Base-by-base conservation (phyloP, 2,329 filamentous ascomycete genomes). In the Alternaria gansuensis region DNA sequence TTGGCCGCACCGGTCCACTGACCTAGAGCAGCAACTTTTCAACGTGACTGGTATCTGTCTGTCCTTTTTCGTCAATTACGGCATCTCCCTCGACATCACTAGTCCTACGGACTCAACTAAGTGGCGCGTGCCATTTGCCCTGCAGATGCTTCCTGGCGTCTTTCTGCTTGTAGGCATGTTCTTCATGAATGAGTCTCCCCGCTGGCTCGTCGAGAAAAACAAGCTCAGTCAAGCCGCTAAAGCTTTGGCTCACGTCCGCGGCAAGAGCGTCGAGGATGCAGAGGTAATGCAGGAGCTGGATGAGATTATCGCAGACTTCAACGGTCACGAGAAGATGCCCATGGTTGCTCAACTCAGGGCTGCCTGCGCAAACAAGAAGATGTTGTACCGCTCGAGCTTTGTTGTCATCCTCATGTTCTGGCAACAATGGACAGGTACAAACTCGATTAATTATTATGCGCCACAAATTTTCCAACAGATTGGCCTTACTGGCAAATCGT, bases 131-230 rank as follows among this genome's bases (percentile, higher is more conserved):
- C 83, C 83, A 0, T 82, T 85, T 23, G 82, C 80, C 2, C 73
- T 85, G 9, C 83, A 85, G 68, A 81, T 84, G 54, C 75, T 85
- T 1, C 83, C 83, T 0, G 83, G 82, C 14, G 78, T 77, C 0
- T 64, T 84, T n/a, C 79, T 85, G 51, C 66, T 85, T 9, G 65
- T 78, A 3, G 82, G 82, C 0, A 77, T 85, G 13, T 66, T 83
- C 43, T 84, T 84, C 70, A 77, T 83, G 44, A 83, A 82, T 52
- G 83, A 85, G 58, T 82, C 79, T 2, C 82, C 83, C 1, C 80
- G 83, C 17, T 85, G 82, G 82, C 77, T 85, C n/a, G 80, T 83
- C n/a, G 81, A 82, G 65, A 81, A 84, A 73, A 80, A 81, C 54
- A 78, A 79, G 3, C 71, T 80, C 17, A 72, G 79, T 4, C 80